Base-by-base conservation (phyloP, 169 alveolate species). In the Plasmodium gallinaceum region DNA sequence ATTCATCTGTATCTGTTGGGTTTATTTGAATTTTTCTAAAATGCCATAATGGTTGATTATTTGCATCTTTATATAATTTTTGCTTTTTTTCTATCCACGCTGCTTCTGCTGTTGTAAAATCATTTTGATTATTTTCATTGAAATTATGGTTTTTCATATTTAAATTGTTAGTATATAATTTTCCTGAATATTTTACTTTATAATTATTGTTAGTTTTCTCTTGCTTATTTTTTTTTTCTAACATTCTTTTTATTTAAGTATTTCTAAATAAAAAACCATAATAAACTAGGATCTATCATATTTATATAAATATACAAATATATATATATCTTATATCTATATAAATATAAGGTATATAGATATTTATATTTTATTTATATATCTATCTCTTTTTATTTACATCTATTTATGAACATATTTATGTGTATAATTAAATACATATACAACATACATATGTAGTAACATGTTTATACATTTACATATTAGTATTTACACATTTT, bases 21-120 rank as follows among this genome's bases (percentile, higher is more conserved):
- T 94, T 94, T 24, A 94, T 94, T 85, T 94, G 90, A 24, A 94
- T 68, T 51, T 90, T 83, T 69, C 96, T 18, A 24, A 94, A 88
- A 72, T 94, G 94, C 96, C 96, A 94, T 65, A 88, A 92, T 16
- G 95, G 96, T 71, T 92, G 95, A 51, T 92, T 75, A 71, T 94
- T 93, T 16, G 96, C 75, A 20, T 94, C 95, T 66, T 91, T 90
- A 62, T 93, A 94, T 58, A 92, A 48, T 43, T 93, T 94, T 51
- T 92, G 95, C 20, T 91, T 69, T 66, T 93, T 93, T 24, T 93
- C 93, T 45, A 88, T 75, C 93, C 89, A 75, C 16, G 93, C 93
- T 26, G 90, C 93, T 58, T 88, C 86, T 51, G 90, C 90, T 43
- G 93, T 57, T 48, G 93, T 52, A 45, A 86, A 86, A 58, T 86